Evolutionary conservation across 2,329 filamentous ascomycete genomes (phyloP), one percentile per base, ranked within the genome.

Genomic region (Pseudonectria buxi): DNA sequence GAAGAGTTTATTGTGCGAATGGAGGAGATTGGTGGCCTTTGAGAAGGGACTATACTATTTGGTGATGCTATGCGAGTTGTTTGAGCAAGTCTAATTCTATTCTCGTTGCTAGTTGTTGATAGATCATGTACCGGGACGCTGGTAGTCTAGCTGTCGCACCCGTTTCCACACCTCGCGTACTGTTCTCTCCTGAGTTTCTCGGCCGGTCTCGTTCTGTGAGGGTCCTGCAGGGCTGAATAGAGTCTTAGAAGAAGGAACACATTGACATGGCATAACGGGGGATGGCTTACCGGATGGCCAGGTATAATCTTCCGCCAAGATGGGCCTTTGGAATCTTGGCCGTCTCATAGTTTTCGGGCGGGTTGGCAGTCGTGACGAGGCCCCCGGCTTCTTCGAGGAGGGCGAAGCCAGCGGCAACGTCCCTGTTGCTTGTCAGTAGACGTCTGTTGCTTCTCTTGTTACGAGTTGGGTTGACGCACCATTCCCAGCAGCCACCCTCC

Each of bases 401-500:
- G 4, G 80, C 81, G 39, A 86, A 78, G 2, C 83, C 83, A 10
- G 83, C 84, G 2, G 83, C 82, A 4, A 87, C 83, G 46, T 88
- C 84, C 82, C 72, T 73, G 35, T 18, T 15, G 25, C 10, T 3
- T n/a, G 3, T 31, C 10, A 39, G 33, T 40, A 22, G 22, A 39
- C 35, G 15, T 26, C 30, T 13, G 4, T 2, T 2, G 7, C 4
- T 26, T 24, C 10, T 4, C 16, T 15, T 28, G 18, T 12, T 14
- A 12, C 9, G 10, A n/a, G 2, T 18, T 11, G 9, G 7, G 5
- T 10, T 12, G 9, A 57, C 69, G 45, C 49, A 80, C 78, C 83
- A 88, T 59, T 87, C 84, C 83, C 83, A 86, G 51, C 82, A 86
- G 0, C 83, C 83, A 3, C 82, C 83, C 54, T 88, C 83, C 83